Evolutionary conservation across 306 rosid genomes (phyloP), one percentile per base, ranked within the genome.

Genomic region (Rubus parviflorus): DNA sequence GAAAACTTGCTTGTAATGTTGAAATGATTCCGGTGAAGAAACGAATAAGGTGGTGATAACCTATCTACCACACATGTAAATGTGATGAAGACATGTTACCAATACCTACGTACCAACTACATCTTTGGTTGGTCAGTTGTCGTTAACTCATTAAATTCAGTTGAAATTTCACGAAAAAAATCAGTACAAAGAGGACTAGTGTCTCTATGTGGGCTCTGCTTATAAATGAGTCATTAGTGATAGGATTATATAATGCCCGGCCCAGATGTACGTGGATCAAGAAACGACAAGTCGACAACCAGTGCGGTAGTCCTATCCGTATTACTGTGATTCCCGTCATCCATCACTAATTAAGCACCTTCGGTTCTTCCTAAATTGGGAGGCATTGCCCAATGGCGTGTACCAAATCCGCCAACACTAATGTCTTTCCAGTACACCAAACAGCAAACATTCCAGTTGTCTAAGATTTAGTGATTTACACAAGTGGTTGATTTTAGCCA

Each of bases 371-470:
- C 4, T 14, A 30, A 30, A 30, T 13, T 61, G 42, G 1, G 41
- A 61, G 41, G 66, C 66, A 61, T 25, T 30, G 15, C 67, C 67
- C 6, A 19, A 43, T 57, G 68, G 70, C n/a, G 43, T 80, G 66
- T 17, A 38, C 54, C 63, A 22, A 80, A 46, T n/a, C 83, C 71
- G 60, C 83, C 76, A 48, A 80, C 83, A 16, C 47, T 46, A 17
- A 16, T 11, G 62, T 68, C 71, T 69, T 25, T 77, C 20, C 4
- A 63, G 25, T 41, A 43, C 7, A 42, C 41, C 53, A 46, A 22
- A 7, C 49, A 3, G 60, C 45, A 35, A 19, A 43, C 68, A 57
- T 73, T 57, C 77, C 76, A 38, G 60, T 61, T 61, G 67, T 61
- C 19, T 10, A 9, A 3, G 64, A 9, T 11, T n/a, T n/a, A n/a